These are phyloP conservation scores for Dictyostelium gargantuum DNA, from an alignment of 208 protist genomes.

Conservation along the genomic window DNA sequence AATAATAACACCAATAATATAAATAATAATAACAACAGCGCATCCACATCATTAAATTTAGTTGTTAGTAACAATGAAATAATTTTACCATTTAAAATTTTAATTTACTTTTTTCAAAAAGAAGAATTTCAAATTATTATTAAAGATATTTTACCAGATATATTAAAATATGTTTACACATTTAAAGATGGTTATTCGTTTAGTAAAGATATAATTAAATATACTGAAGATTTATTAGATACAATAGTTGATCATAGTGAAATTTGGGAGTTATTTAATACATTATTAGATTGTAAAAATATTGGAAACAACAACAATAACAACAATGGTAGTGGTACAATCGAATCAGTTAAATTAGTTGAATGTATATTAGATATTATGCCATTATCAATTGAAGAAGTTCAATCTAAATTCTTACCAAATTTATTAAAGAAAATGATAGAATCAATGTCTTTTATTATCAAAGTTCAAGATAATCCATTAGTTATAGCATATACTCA, in stretches of 20 bases:
- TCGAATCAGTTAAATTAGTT: background rate
- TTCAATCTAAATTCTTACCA: conserved; percentile 38
- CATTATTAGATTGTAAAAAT: background rate
- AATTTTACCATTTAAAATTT: conserved; percentile 37
- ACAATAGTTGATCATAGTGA: background rate
- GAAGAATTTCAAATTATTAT: conserved; percentile 29
- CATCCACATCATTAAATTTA: background rate
- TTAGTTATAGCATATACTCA: conserved; percentile 28
- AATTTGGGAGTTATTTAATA: conserved; percentile 42
- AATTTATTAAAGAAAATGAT: background rate
- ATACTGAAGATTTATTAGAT: conserved; percentile 41
- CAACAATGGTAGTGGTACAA: no score
- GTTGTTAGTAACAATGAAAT: background rate
- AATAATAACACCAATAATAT: background rate
- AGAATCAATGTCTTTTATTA: background rate
- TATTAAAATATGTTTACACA: conserved; percentile 22
- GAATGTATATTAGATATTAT: conserved; percentile 51
- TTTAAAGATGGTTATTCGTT: conserved; percentile 63
- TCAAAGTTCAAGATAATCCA: background rate
- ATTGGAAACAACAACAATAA: no score
- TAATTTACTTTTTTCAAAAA: conserved; percentile 55
- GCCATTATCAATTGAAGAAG: conserved; percentile 4
- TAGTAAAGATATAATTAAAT: conserved; percentile 24
- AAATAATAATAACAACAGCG: background rate
- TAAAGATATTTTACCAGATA: conserved; percentile 37